A percentile compares a stretch with the other conserved stretches of the same genome.
Evolutionary conservation across 2,329 filamentous ascomycete species (phyloP).

Genomic region (Dothistroma septosporum): DNA sequence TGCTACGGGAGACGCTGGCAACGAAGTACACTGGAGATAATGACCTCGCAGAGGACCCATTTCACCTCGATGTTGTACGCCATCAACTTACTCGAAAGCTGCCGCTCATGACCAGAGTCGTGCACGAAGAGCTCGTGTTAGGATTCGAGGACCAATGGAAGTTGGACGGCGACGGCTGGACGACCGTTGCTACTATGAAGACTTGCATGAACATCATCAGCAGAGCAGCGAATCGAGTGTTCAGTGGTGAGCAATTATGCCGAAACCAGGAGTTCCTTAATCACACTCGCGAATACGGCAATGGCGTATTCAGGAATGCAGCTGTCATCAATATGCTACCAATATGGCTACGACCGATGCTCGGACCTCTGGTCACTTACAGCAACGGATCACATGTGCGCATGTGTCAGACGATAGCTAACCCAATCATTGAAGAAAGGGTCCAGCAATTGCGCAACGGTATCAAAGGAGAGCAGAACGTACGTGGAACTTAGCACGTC

Average conservation of each 20-base stretch:
- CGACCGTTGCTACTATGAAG: conserved; percentile 16
- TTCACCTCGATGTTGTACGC: conserved; percentile 21
- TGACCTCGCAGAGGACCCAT: conserved; percentile 9
- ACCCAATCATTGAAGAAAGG: conserved; percentile 17
- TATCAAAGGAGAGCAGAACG: conserved; percentile 3
- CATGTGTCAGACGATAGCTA: conserved; percentile 12
- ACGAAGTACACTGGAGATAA: conserved; percentile 16
- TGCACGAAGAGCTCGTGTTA: conserved; percentile 21
- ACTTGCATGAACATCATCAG: conserved; percentile 24
- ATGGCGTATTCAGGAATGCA: conserved; percentile 19
- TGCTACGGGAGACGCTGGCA: conserved; percentile 15
- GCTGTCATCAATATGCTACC: conserved; percentile 20
- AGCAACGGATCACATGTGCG: conserved; percentile 12
- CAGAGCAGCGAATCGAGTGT: conserved; percentile 24
- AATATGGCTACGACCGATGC: conserved; percentile 14
- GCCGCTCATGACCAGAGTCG: conserved; percentile 20
- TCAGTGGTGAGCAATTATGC: conserved; percentile 21
- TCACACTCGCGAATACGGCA: conserved; percentile 18
- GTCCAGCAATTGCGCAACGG: conserved; percentile 10
- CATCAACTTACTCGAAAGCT: conserved; percentile 24
- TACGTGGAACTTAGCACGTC: not conserved
- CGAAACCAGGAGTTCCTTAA: conserved; percentile 19
- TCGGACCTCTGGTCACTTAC: conserved; percentile 13
- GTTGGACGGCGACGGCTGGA: conserved; percentile 4
- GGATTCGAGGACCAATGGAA: conserved; percentile 19